Evolutionary conservation across 805 yeast species (phyloP).

Genomic region (Candida pseudoglaebosa): DNA sequence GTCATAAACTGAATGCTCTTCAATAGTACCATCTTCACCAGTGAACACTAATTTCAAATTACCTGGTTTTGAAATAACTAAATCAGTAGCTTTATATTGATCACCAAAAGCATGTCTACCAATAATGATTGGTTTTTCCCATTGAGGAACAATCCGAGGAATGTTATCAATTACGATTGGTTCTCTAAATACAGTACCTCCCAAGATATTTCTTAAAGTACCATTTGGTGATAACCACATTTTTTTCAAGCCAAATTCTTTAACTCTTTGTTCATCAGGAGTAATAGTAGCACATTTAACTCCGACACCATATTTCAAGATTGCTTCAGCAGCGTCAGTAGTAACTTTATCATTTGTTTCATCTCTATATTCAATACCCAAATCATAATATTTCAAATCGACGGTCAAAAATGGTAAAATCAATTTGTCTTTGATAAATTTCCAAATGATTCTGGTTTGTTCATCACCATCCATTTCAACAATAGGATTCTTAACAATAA

Average conservation of each 20-base stretch:
- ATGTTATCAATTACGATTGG: conserved; percentile 87
- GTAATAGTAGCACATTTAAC: conserved; percentile 98
- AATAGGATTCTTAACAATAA: conserved; percentile 79
- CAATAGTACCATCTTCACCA: conserved; percentile 59
- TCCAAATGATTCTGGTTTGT: conserved; percentile 96
- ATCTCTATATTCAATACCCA: conserved; percentile 84
- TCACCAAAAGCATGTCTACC: conserved; percentile 98
- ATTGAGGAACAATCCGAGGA: conserved; percentile 84
- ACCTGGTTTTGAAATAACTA: conserved; percentile 77
- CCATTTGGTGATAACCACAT: conserved; percentile 99
- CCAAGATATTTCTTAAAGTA: conserved; percentile 89
- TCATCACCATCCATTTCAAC: conserved; percentile 99
- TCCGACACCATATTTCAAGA: conserved; percentile 83
- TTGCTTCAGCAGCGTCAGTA: conserved; percentile 84
- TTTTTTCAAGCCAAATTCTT: conserved; percentile 84
- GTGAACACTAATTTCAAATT: conserved; percentile 71
- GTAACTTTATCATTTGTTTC: conserved; percentile 86
- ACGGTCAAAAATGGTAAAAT: conserved; percentile 81
- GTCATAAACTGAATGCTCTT: conserved; percentile 60
- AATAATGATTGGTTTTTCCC: conserved; percentile 94
- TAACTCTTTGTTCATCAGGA: conserved; percentile 94
- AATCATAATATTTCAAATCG: conserved; percentile 87
- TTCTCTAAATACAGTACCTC: conserved; percentile 96
- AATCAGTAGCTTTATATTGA: conserved; percentile 91
- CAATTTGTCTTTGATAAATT: conserved; percentile 79